Evolutionary conservation across 306 rosid species (phyloP), one percentile per base, ranked within the genome.

Genomic region (Fagus sylvatica): DNA sequence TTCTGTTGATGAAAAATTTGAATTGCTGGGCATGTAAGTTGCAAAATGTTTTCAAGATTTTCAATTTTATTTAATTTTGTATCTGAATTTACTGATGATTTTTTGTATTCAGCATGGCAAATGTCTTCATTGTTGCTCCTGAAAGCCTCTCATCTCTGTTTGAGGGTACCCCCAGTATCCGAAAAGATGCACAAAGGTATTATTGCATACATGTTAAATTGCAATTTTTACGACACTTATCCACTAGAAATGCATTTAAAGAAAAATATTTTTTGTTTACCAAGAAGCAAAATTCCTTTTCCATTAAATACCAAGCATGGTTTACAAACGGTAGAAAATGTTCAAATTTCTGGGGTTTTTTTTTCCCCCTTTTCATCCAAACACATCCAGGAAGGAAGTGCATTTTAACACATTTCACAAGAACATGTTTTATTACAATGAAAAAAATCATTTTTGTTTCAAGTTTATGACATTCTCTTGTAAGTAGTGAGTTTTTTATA

Each of bases 111-210:
- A 96, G 99, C 82, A 79, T 91, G 97, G 99, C 99, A 84, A 93
- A 96, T 85, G 98, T 91, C 87, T 96, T 96, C 68, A 96, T 96
- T 74, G 99, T 96, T 70, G 99, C 99, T 81, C 99, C 98, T 34
- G 99, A 96, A 90, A 96, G 99, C 72, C 99, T 96, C 78, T 74
- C 97, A 61, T 82, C 87, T 78, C 88, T 96, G 76, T 96, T 93
- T 62, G 99, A 96, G 91, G 98, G 99, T 78, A 90, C 97, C 30
- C 98, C 99, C 33, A 93, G 97, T 84, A 96, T 96, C 67, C 97
- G 98, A 55, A 96, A 96, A 90, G 97, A 96, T 78, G 93, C 97
- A 1, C 99, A 93, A 74, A 90, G 93, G 99, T 96, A 89, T 75
- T 56, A 60, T 46, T 16, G 53, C 40, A 12, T 5, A 54, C 40